Base-by-base conservation (phyloP, 129 eudicot species). In the Heracleum sosnowskyi region DNA sequence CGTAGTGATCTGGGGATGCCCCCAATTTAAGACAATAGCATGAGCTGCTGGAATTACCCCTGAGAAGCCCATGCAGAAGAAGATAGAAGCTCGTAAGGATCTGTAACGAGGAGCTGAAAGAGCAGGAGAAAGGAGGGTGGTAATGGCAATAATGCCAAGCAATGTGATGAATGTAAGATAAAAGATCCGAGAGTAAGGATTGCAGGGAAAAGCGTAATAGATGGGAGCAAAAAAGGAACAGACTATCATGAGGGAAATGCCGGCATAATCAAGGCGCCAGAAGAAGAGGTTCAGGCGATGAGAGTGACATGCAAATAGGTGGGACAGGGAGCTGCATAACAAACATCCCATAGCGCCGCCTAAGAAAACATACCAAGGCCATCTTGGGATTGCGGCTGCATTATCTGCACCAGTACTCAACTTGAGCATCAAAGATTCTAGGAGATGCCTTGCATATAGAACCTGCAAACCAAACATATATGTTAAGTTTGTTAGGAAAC, bases 291-390 rank as follows among this genome's bases (percentile, higher is more conserved):
- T 84, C 79, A 88, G 88, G 81, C 86, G 86, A 42, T 45, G 79
- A 11, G 99, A 95, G 77, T 92, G 99, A 80, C 99, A 91, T 5
- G 97, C 89, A 31, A 92, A 82, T 70, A 90, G 89, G 85, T 95
- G 99, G 79, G 97, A 95, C 57, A 90, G 68, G 36, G 97, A 79
- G 88, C 99, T 95, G 86, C 85, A 90, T 28, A 92, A 75, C 36
- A 92, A 72, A 76, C 99, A 95, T 29, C 85, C 73, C 99, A 95
- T 95, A 35, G 99, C 96, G 39, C 99, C 99, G 26, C 73, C 79
- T 63, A 95, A 77, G 89, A 95, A 95, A 42, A 92, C 80, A 70
- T 87, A 87, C 97, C 97, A 95, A 31, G 99, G 99, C 99, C 99
- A 95, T 78, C 66, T 77, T 1, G 96, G 93, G 68, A 90, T 63